Evolutionary conservation across 140 eudicot genomes (phyloP).

Genomic region (Anethum foeniculum): DNA sequence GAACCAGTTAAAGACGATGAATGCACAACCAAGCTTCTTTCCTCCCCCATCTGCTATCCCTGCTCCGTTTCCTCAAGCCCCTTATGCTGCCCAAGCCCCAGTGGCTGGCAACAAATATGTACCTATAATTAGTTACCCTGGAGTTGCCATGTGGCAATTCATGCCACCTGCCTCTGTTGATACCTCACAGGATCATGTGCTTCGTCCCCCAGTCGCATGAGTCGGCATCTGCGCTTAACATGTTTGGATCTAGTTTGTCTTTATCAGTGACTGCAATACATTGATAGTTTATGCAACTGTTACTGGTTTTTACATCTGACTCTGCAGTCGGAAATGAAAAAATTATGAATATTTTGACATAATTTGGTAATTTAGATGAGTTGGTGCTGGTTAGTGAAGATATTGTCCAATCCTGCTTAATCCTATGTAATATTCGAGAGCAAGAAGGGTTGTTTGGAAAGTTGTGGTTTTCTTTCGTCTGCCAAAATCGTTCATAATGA

Average conservation of each 20-base stretch:
- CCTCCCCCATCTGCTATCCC: slow-evolving; percentile 61
- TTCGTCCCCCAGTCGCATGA: slow-evolving; percentile 96
- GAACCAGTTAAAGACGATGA: slow-evolving; percentile 61
- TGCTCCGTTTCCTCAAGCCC: slow-evolving; percentile 53
- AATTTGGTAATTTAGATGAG: background rate
- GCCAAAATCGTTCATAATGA: background rate
- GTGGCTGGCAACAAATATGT: slow-evolving; percentile 64
- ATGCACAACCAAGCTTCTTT: slow-evolving; percentile 54
- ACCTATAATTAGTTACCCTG: slow-evolving; percentile 80
- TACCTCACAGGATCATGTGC: slow-evolving; percentile 94
- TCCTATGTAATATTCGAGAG: background rate
- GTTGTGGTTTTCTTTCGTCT: background rate
- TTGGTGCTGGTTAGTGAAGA: background rate
- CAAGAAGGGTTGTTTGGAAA: background rate
- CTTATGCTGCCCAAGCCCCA: slow-evolving; percentile 59
- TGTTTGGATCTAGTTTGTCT: slow-evolving; percentile 19
- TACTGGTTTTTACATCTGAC: slow-evolving; percentile 8
- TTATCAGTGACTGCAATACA: slow-evolving; percentile 20
- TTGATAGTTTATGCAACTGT: slow-evolving; percentile 23
- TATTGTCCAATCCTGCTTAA: background rate
- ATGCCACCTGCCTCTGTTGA: slow-evolving; percentile 95
- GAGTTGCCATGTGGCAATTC: slow-evolving; percentile 99
- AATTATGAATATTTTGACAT: background rate
- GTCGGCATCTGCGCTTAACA: slow-evolving; percentile 8
- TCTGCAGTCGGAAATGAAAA: background rate